Evolutionary conservation across 2,329 filamentous ascomycete species (phyloP).

Genomic region (Helminthosporium solani): DNA sequence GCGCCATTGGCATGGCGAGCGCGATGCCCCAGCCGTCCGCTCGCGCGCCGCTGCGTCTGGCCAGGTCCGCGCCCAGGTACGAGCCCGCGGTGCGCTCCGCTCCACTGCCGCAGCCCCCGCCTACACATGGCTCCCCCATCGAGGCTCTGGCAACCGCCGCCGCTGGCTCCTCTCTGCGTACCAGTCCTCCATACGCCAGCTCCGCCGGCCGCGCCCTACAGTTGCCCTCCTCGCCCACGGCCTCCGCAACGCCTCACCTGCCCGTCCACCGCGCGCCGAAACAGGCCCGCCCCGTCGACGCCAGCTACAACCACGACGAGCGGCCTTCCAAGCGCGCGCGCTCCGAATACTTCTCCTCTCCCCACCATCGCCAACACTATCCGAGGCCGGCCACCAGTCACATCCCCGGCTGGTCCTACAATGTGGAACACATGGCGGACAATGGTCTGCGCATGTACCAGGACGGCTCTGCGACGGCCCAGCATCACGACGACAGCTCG

Average conservation of each 20-base stretch:
- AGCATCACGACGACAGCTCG: slow-evolving; percentile 33
- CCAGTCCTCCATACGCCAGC: slow-evolving; percentile 35
- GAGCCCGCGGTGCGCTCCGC: slow-evolving; percentile 21
- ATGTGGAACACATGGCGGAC: slow-evolving; percentile 43
- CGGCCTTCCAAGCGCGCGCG: slow-evolving; percentile 61
- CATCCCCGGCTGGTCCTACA: slow-evolving; percentile 42
- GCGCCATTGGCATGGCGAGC: slow-evolving; percentile 4
- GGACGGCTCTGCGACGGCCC: slow-evolving; percentile 10
- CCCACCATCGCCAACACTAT: slow-evolving; percentile 37
- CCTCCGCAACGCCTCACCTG: slow-evolving; percentile 19
- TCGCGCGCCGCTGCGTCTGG: slow-evolving; percentile 14
- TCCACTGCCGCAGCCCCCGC: slow-evolving; percentile 24
- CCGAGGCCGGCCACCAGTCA: slow-evolving; percentile 52
- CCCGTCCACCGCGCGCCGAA: slow-evolving; percentile 24
- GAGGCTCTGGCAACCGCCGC: slow-evolving; percentile 48
- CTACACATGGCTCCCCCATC: slow-evolving; percentile 41
- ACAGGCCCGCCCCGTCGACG: slow-evolving; percentile 18
- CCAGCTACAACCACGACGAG: slow-evolving; percentile 35
- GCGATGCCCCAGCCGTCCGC: slow-evolving; percentile 5
- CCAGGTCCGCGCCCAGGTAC: slow-evolving; percentile 14
- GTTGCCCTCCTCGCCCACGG: slow-evolving; percentile 16
- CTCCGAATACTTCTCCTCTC: slow-evolving; percentile 56
- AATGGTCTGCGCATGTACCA: slow-evolving; percentile 36
- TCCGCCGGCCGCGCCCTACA: slow-evolving; percentile 25
- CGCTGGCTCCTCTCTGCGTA: slow-evolving; percentile 38